Percentiles rank a stretch among this genome's conserved stretches.
phyloP scores from a whole-genome alignment of 129 eudicot species.

The Heracleum sosnowskyi region DNA sequence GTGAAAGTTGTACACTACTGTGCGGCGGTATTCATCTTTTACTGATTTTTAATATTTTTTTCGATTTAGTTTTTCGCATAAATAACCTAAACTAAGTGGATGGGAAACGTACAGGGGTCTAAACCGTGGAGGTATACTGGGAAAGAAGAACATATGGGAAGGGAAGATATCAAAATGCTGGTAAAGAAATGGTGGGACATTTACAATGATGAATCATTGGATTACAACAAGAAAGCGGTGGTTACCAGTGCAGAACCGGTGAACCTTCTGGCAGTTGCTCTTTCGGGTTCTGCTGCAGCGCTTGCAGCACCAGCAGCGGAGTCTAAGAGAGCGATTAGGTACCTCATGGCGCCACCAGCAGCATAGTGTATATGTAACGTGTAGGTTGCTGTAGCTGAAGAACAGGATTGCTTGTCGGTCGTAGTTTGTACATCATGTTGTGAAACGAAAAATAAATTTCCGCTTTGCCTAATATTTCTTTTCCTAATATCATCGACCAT shows the following conservation, averaged over 20 bases:
- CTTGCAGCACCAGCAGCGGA: slow-evolving; percentile 15
- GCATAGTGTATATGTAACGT: slow-evolving; percentile 23
- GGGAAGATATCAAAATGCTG: slow-evolving; percentile 74
- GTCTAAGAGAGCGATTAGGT: slow-evolving; percentile 11
- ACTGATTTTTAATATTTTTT: not conserved
- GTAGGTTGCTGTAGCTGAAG: not conserved
- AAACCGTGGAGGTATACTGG: slow-evolving; percentile 90
- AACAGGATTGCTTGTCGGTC: too few relatives aligned
- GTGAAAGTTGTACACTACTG: slow-evolving; percentile 87
- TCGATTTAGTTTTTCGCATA: not conserved
- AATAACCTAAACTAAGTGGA: not conserved
- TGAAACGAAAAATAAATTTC: too few relatives aligned
- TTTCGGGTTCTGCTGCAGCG: slow-evolving; percentile 10
- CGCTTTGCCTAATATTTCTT: too few relatives aligned
- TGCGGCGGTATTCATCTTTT: slow-evolving; percentile 42
- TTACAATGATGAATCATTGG: slow-evolving; percentile 51
- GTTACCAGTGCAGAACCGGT: slow-evolving; percentile 8
- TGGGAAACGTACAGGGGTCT: slow-evolving; percentile 30
- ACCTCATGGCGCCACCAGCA: slow-evolving; percentile 63
- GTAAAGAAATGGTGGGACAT: slow-evolving; percentile 85
- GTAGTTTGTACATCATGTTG: not conserved
- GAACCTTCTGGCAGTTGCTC: slow-evolving; percentile 10
- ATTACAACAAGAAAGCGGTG: slow-evolving; percentile 26
- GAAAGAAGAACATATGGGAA: slow-evolving; percentile 78
- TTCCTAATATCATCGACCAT: too few relatives aligned